phyloP scores from a whole-genome alignment of 305 asterid genomes.

The Ajuga reptans region DNA sequence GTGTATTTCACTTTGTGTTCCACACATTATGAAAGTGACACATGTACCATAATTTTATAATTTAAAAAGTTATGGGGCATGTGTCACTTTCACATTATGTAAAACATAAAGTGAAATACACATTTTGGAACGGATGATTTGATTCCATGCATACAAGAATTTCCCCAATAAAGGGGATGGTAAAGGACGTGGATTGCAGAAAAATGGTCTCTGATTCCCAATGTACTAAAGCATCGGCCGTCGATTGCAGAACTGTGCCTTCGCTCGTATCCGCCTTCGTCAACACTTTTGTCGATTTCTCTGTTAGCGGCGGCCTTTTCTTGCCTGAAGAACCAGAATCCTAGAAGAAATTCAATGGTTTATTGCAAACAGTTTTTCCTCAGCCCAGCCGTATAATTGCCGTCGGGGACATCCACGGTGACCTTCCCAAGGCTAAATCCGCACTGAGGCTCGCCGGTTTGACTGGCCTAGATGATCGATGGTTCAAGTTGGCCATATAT shows the following conservation, averaged over 20 bases:
- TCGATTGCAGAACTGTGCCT: constrained; percentile 52
- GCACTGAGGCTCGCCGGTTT: constrained; percentile 62
- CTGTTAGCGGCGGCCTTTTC: constrained; percentile 85
- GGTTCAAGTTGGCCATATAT: constrained; percentile 87
- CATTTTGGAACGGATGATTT: too few species aligned
- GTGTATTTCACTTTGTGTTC: too few species aligned
- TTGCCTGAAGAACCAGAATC: constrained; percentile 32
- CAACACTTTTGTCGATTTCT: constrained; percentile 76
- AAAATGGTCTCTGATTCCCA: constrained; percentile 17
- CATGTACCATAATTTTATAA: too few species aligned
- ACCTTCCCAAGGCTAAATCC: constrained; percentile 63
- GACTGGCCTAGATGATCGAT: constrained; percentile 47
- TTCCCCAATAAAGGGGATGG: too few species aligned
- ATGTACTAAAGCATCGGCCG: constrained; percentile 9
- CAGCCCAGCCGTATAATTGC: constrained; percentile 75
- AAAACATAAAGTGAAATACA: too few species aligned
- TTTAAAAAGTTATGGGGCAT: too few species aligned
- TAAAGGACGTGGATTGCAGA: too few species aligned
- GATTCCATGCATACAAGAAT: too few species aligned
- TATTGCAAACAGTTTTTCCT: constrained; percentile 46
- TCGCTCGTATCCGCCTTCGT: constrained; percentile 58
- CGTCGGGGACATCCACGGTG: constrained; percentile 91
- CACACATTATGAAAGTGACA: too few species aligned
- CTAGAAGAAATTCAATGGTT: neutral
- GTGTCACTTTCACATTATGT: too few species aligned